Conservation (phyloP, 129 eudicot genomes). For the Mikania micrantha region DNA sequence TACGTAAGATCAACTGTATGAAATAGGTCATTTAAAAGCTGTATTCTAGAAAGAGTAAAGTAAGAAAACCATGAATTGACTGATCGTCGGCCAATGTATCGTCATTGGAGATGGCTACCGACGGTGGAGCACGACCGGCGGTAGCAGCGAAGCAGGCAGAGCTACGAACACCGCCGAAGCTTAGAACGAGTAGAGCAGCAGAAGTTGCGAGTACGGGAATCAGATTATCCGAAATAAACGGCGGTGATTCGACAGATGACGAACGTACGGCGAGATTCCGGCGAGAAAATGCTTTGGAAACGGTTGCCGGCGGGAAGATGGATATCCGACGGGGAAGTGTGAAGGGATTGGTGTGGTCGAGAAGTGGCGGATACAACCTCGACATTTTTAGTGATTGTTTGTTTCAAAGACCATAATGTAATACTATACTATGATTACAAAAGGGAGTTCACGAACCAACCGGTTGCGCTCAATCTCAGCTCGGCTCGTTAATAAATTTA, state of each 20-base stretch:
- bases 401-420: neutral
- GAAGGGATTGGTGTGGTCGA: constrained; percentile 16
- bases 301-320: constrained; percentile 1
- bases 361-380: constrained; percentile 7
- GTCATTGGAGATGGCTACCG: constrained; percentile 10
- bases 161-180: constrained; percentile 35
- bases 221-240: constrained; percentile 16
- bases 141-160: constrained; percentile 43
- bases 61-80: constrained; percentile 36
- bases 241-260: constrained; percentile 2
- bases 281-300: constrained; percentile 11
- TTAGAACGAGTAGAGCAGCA: constrained; percentile 39
- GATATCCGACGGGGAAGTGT: constrained; percentile 6
- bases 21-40: constrained; percentile 1
- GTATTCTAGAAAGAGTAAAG: neutral
- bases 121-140: constrained; percentile 29
- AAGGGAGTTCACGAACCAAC: too few relatives aligned
- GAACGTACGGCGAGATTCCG: constrained; percentile 21
- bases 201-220: constrained; percentile 38
- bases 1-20: neutral
- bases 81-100: constrained; percentile 13
- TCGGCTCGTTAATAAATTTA: too few relatives aligned
- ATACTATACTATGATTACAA: neutral
- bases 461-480: too few relatives aligned
- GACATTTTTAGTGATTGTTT: constrained; percentile 18